Base-by-base conservation (phyloP, 495 filamentous ascomycete genomes). In the Evansstolkia leycettana region DNA sequence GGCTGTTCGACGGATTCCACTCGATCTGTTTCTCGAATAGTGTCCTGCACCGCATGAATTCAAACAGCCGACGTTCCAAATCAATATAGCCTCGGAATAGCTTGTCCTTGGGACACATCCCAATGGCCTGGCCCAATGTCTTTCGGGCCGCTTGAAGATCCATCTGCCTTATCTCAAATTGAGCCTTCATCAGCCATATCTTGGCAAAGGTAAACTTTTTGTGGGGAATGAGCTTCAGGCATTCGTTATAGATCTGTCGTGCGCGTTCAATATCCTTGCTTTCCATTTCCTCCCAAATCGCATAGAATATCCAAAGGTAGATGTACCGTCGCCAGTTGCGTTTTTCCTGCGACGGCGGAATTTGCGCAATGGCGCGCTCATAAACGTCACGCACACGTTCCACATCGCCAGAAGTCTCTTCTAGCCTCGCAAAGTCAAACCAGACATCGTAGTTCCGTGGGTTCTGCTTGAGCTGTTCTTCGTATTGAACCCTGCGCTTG, bases 131-230 rank as follows among this genome's bases (percentile, higher is more conserved):
- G 5, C 90, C 90, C 10, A 98, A 68, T 1, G 82, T 81, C 56
- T 94, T 96, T 16, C 90, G 75, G 5, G 90, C 89, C 0, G 75
- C 54, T 19, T 74, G 64, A 3, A 96, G 67, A 35, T 94, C 70
- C 54, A 79, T 73, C 50, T 94, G 90, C 2, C 90, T 80, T 18
- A 95, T 68, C 51, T 95, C 87, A 49, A 95, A 94, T 38, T 93
- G 84, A 7, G 89, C 88, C 48, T 85, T 88, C 57, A 89, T 67
- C 12, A 95, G 63, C 90, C 92, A 96, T 35, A 96, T 66, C 51
- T 98, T 98, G 55, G 86, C 84, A 54, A 95, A 98, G 1, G 90
- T 95, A 62, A 96, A 98, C 45, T 84, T 82, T 55, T 94, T 92
- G 63, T 98, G 89, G 0, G 90, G 92, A 42, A 96, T 79, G 16